phyloP scores from a whole-genome alignment of 2,329 filamentous ascomycete species.

The Escovopsis weberi region DNA sequence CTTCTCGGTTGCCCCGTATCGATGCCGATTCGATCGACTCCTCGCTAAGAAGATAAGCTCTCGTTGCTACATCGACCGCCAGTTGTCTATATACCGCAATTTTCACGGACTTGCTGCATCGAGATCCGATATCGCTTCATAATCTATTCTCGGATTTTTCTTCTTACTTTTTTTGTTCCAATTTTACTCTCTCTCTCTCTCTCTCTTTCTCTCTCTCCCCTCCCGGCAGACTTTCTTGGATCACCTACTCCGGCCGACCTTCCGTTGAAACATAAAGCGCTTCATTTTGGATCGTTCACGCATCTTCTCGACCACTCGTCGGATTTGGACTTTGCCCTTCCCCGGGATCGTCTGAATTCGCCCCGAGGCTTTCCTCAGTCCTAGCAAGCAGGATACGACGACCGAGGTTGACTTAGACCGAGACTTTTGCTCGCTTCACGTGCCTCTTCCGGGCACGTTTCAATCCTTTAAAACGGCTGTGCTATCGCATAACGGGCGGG shows the following conservation, averaged over 20 bases:
- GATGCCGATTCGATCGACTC: slow-evolving; percentile 4
- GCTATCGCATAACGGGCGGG: slow-evolving; percentile 62
- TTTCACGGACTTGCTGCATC: background rate
- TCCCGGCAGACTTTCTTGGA: slow-evolving; percentile 4
- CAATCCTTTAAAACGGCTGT: slow-evolving; percentile 64
- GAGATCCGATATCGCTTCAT: slow-evolving; percentile 1
- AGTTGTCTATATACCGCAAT: background rate
- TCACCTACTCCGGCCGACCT: slow-evolving; percentile 5
- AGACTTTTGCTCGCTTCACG: slow-evolving; percentile 16
- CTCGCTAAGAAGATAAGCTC: slow-evolving; percentile 1
- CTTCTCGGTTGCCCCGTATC: slow-evolving; percentile 1
- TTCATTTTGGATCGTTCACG: slow-evolving; percentile 11
- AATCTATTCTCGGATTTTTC: background rate
- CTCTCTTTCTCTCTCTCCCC: background rate
- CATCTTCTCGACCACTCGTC: background rate
- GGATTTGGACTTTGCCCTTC: too few species aligned
- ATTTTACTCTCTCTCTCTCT: too few species aligned
- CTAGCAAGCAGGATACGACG: too few species aligned
- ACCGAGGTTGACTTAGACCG: background rate
- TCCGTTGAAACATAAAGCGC: background rate
- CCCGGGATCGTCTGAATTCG: too few species aligned
- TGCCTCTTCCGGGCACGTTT: slow-evolving; percentile 41
- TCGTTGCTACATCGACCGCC: background rate
- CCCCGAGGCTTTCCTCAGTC: too few species aligned
- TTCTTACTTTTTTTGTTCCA: too few species aligned